phyloP scores from a whole-genome alignment of 2,329 filamentous ascomycete genomes.

The Fusarium nodosum region DNA sequence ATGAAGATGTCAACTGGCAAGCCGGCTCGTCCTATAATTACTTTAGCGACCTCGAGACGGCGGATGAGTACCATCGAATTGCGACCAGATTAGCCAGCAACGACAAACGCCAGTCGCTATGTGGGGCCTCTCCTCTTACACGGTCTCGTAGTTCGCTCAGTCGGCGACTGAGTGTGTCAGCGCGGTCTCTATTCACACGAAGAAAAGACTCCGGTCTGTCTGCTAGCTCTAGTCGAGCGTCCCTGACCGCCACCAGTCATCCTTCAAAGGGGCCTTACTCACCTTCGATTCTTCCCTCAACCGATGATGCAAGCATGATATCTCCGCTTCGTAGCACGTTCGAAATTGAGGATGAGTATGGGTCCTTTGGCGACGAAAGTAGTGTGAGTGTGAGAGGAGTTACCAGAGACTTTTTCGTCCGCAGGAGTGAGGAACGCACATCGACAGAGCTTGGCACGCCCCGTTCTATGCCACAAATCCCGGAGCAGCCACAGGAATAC shows the following conservation, averaged over 20 bases:
- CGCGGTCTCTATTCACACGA: conserved; percentile 49
- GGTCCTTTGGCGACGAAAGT: conserved; percentile 36
- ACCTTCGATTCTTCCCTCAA: conserved; percentile 20
- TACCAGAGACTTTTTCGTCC: conserved; percentile 44
- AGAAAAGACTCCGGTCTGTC: conserved; percentile 44
- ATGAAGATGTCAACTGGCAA: conserved; percentile 34
- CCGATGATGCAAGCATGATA: conserved; percentile 27
- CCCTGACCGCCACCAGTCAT: conserved; percentile 26
- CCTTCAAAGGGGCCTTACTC: conserved; percentile 41
- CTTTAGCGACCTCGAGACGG: conserved; percentile 51
- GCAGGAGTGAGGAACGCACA: conserved; percentile 44
- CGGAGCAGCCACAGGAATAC: conserved; percentile 22
- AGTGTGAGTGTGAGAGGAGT: conserved; percentile 39
- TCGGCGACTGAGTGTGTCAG: conserved; percentile 48
- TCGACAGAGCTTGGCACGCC: conserved; percentile 27
- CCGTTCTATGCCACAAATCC: conserved; percentile 24
- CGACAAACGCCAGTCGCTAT: conserved; percentile 44
- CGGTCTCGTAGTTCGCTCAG: conserved; percentile 41
- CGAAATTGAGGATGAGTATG: conserved; percentile 53
- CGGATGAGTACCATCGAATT: conserved; percentile 56
- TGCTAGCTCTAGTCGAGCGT: conserved; percentile 30
- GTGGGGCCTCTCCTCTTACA: conserved; percentile 18
- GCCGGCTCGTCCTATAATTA: conserved; percentile 44
- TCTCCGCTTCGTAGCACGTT: conserved; percentile 51
- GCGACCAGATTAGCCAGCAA: conserved; percentile 52